Evolutionary conservation across 2,329 filamentous ascomycete genomes (phyloP).

Genomic region (Coniochaeta pulveracea): DNA sequence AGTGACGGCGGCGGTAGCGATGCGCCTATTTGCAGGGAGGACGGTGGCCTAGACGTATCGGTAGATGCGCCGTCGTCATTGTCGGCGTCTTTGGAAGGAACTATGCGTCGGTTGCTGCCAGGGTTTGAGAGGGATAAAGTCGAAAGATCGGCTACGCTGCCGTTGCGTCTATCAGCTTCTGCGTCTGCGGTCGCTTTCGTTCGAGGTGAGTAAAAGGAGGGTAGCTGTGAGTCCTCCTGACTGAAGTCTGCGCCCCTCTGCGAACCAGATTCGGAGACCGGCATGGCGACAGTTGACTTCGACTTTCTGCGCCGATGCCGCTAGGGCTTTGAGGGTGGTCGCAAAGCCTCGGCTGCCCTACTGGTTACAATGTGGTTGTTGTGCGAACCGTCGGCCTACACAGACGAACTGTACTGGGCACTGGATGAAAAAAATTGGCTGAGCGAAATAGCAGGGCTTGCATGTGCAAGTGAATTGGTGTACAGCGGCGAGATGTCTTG

Average conservation of each 20-base stretch:
- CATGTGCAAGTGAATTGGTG: background rate
- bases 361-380: too few relatives aligned
- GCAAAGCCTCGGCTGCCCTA: too few relatives aligned
- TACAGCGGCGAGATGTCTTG: background rate
- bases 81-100: conserved; percentile 7
- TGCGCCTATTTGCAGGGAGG: conserved; percentile 7
- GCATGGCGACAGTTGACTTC: conserved; percentile 1
- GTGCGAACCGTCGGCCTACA: background rate
- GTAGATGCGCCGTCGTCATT: conserved; percentile 9
- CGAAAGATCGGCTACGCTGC: conserved; percentile 1
- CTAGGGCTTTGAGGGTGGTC: too few relatives aligned
- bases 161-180: conserved; percentile 10
- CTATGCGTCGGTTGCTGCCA: background rate
- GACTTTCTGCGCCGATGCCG: too few relatives aligned
- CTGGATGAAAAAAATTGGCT: background rate
- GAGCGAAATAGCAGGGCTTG: background rate
- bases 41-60: conserved; percentile 5
- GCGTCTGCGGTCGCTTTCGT: conserved; percentile 15
- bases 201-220: conserved; percentile 35
- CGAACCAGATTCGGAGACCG: background rate
- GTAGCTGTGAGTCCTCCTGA: conserved; percentile 23
- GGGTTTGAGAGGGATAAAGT: background rate
- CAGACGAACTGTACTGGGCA: background rate
- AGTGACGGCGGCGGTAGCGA: conserved; percentile 50
- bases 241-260: background rate